Percentiles rank a stretch among this genome's conserved stretches.
These are phyloP conservation scores for Blastobotrys persicus DNA, from an alignment of 1,139 yeast species.

Conservation along the genomic window DNA sequence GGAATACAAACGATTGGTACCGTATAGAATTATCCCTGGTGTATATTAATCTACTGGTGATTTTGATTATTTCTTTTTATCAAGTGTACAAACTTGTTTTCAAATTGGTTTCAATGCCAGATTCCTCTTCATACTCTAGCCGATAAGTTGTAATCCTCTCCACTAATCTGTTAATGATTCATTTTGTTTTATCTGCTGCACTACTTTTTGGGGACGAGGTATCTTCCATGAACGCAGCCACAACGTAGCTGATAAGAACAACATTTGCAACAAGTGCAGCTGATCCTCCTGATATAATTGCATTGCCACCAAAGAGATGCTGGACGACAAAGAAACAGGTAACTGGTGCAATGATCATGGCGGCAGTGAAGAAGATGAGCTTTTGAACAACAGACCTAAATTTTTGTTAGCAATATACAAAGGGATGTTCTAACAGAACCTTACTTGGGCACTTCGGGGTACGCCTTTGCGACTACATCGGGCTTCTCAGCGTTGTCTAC, in stretches of 20 bases:
- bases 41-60: slow-evolving; percentile 50
- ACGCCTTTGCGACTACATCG: not conserved
- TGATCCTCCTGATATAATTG: slow-evolving; percentile 80
- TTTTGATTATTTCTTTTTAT: no score
- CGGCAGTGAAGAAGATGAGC: slow-evolving; percentile 79
- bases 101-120: no score
- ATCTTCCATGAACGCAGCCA: slow-evolving; percentile 85
- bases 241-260: slow-evolving; percentile 80
- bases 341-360: slow-evolving; percentile 82
- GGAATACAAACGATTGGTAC: slow-evolving; percentile 74
- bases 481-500: slow-evolving; percentile 9
- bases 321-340: slow-evolving; percentile 67
- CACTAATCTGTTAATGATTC: not conserved
- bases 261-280: slow-evolving; percentile 88
- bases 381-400: slow-evolving; percentile 62
- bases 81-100: no score
- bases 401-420: slow-evolving; percentile 17
- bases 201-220: slow-evolving; percentile 40
- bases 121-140: no score
- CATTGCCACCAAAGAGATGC: slow-evolving; percentile 45
- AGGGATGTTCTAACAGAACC: slow-evolving; percentile 3
- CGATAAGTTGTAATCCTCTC: no score
- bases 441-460: slow-evolving; percentile 23
- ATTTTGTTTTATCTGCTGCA: no score
- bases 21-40: slow-evolving; percentile 87